A percentile compares a stretch with the other conserved stretches of the same genome.
These are phyloP conservation scores for Phialocephala subalpina DNA, from an alignment of 2,329 filamentous ascomycete genomes.

Conservation along the genomic window DNA sequence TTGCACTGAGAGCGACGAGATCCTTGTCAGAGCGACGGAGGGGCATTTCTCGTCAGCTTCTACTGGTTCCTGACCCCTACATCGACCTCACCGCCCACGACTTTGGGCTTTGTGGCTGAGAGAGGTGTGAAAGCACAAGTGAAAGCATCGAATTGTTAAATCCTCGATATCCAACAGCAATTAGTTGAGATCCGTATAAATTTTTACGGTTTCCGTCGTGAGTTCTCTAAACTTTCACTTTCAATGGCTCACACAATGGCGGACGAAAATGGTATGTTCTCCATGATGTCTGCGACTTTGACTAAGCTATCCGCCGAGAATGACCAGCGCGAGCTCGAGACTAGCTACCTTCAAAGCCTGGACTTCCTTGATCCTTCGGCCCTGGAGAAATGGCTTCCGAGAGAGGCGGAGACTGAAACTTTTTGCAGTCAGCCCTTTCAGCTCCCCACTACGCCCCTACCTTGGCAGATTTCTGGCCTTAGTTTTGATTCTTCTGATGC, in stretches of 20 bases:
- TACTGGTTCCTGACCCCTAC: neutral
- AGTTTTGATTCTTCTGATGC: neutral
- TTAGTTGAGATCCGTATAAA: too few relatives aligned
- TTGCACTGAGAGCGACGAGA: neutral
- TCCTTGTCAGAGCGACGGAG: neutral
- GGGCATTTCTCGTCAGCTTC: neutral
- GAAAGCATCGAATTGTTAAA: too few relatives aligned
- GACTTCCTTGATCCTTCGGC: neutral
- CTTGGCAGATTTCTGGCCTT: neutral
- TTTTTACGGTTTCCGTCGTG: too few relatives aligned
- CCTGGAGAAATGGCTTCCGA: neutral
- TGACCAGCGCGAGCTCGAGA: neutral
- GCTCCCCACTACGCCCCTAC: neutral
- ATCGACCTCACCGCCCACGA: neutral
- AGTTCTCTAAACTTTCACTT: too few relatives aligned
- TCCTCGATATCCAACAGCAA: too few relatives aligned
- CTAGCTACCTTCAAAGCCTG: neutral
- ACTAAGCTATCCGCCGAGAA: neutral
- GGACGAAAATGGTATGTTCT: neutral
- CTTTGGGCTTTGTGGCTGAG: too few relatives aligned
- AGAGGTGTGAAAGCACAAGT: too few relatives aligned
- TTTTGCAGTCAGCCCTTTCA: neutral
- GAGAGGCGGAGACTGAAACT: neutral
- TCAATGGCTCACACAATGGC: neutral
- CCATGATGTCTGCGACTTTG: neutral